phyloP scores from a whole-genome alignment of 179 eudicot species.

The Beta lomatogona region DNA sequence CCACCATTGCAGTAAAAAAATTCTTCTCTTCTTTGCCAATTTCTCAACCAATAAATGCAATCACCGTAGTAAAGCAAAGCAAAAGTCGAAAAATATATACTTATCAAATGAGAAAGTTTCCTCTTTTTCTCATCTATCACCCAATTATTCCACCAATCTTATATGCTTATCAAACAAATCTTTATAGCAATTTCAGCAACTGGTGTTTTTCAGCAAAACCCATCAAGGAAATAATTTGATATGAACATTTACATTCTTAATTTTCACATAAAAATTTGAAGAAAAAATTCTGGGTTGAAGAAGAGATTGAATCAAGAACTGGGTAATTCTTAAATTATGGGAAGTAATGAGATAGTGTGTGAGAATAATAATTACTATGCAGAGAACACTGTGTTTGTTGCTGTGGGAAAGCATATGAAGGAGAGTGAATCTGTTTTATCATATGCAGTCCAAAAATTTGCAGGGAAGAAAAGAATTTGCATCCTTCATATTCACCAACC shows the following conservation, averaged over 20 bases:
- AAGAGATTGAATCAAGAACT: constrained; percentile 6
- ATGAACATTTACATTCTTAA: constrained; percentile 8
- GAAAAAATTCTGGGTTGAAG: constrained; percentile 3
- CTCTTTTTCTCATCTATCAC: neutral
- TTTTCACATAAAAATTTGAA: neutral
- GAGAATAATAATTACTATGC: constrained; percentile 38
- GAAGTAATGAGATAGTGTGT: constrained; percentile 22
- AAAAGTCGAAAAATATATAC: no score
- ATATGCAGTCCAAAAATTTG: constrained; percentile 61
- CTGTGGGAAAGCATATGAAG: constrained; percentile 72
- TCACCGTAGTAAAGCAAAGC: constrained; percentile 3
- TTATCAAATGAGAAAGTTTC: neutral
- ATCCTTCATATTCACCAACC: constrained; percentile 80
- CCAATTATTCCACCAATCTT: neutral
- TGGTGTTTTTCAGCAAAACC: constrained; percentile 8
- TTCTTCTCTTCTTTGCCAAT: constrained; percentile 1
- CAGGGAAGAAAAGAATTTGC: constrained; percentile 51
- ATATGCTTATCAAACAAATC: neutral
- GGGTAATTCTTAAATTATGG: constrained; percentile 29
- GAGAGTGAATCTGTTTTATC: constrained; percentile 60
- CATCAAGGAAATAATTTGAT: constrained; percentile 7
- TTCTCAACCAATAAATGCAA: constrained; percentile 28
- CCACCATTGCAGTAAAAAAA: neutral
- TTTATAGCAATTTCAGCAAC: neutral
- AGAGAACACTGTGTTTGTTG: constrained; percentile 68